phyloP scores from a whole-genome alignment of 2,329 filamentous ascomycete species.

The Colletotrichum navitas region DNA sequence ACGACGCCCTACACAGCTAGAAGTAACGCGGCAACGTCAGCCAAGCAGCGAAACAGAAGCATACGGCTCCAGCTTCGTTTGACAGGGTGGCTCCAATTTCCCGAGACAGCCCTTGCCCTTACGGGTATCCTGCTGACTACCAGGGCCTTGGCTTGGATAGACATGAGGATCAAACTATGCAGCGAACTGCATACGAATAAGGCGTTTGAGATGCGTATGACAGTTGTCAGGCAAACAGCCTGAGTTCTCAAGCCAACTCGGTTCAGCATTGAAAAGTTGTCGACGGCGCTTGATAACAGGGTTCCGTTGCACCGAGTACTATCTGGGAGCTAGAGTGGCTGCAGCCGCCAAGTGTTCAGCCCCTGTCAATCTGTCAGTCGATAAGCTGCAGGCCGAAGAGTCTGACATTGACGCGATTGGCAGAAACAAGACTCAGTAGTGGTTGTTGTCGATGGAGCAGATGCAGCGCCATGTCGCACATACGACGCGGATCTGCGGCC shows the following conservation, averaged over 20 bases:
- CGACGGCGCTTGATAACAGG: background rate
- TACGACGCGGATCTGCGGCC: slow-evolving; percentile 15
- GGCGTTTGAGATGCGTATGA: slow-evolving; percentile 33
- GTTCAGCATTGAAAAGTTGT: background rate
- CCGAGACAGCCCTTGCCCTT: no score
- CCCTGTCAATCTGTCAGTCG: slow-evolving; percentile 28
- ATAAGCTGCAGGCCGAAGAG: slow-evolving; percentile 13
- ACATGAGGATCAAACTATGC: slow-evolving; percentile 44
- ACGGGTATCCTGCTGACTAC: slow-evolving; percentile 21
- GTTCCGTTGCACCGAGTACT: background rate
- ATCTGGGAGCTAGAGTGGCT: slow-evolving; percentile 27
- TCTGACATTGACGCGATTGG: slow-evolving; percentile 17
- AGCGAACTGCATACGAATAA: slow-evolving; percentile 22
- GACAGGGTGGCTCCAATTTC: slow-evolving; percentile 39
- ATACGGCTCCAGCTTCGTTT: background rate
- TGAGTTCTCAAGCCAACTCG: background rate
- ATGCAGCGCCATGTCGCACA: slow-evolving; percentile 16
- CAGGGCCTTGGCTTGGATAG: slow-evolving; percentile 44
- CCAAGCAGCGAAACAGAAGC: slow-evolving; percentile 33
- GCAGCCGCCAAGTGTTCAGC: slow-evolving; percentile 18
- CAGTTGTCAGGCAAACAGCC: slow-evolving; percentile 10
- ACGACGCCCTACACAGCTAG: slow-evolving; percentile 44
- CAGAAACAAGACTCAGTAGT: background rate
- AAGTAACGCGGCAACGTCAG: slow-evolving; percentile 45
- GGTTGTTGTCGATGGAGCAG: slow-evolving; percentile 15